Evolutionary conservation across 192 early-diverging fungal genomes (phyloP).

Genomic region (Linderina pennispora): DNA sequence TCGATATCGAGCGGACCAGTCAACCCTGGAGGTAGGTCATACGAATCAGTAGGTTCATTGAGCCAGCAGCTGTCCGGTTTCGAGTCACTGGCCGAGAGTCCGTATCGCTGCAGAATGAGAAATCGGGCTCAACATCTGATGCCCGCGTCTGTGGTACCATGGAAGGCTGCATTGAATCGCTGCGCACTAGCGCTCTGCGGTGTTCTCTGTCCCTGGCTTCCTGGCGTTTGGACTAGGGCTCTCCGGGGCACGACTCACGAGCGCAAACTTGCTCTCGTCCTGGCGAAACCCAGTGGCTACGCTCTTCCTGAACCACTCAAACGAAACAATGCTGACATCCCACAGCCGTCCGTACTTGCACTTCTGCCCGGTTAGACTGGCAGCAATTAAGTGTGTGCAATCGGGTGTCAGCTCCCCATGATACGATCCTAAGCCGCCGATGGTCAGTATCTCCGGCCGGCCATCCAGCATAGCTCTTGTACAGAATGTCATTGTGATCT

Average conservation of each 20-base stretch:
- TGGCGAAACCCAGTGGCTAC: slow-evolving; percentile 23
- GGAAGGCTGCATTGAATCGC: too few species aligned
- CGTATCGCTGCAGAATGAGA: neutral
- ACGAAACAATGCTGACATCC: slow-evolving; percentile 18
- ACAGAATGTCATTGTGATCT: too few species aligned
- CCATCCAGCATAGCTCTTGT: neutral
- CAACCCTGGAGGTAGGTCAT: slow-evolving; percentile 1
- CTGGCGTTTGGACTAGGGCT: too few species aligned
- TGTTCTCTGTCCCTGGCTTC: too few species aligned
- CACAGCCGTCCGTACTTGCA: slow-evolving; percentile 39
- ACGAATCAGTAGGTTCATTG: neutral
- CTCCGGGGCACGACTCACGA: too few species aligned
- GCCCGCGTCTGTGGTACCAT: too few species aligned
- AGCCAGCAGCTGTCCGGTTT: slow-evolving; percentile 1
- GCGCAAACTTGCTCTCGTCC: slow-evolving; percentile 12
- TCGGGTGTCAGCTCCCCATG: slow-evolving; percentile 17
- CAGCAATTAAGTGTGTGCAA: slow-evolving; percentile 43
- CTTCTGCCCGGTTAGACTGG: slow-evolving; percentile 22
- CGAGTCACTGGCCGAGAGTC: neutral
- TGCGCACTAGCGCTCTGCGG: too few species aligned
- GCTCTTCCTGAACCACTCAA: slow-evolving; percentile 32
- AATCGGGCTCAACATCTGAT: neutral
- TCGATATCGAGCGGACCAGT: slow-evolving; percentile 1
- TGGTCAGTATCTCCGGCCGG: neutral
- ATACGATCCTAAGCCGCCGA: slow-evolving; percentile 41